Base-by-base conservation (phyloP, 768 basidiomycete genomes). In the Suillus paluster region DNA sequence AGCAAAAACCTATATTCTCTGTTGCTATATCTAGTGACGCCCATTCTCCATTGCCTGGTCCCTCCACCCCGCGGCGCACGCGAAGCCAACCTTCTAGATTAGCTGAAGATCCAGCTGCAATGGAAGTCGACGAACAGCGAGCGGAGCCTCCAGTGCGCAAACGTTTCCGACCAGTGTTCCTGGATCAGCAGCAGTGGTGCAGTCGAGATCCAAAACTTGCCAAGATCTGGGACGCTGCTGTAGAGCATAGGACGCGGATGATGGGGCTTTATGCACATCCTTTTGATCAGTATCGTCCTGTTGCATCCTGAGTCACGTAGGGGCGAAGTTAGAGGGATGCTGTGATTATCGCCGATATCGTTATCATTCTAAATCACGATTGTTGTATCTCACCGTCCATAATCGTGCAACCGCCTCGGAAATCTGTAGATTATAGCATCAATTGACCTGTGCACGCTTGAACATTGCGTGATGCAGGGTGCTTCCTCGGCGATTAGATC, bases 121-220 rank as follows among this genome's bases (percentile, higher is more conserved):
- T 57, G n/a, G 64, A 66, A 23, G 61, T 67, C 30, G 65, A 71
- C 21, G 61, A 71, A 25, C 77, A 73, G 33, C 39, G 69, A 69
- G 53, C 34, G 11, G 57, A 67, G 50, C 67, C 38, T 6, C 38
- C 23, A 21, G 59, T 67, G n/a, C 71, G 71, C 34, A 76, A 78
- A 7, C 80, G 83, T 9, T 84, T 83, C 65, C 75, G 81, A 11
- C 79, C 83, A 9, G 75, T 84, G 15, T 85, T 84, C 70, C 71
- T 78, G 3, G 83, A 83, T 63, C 78, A 80, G n/a, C 67, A 76
- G 55, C 82, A 84, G 50, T 85, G 84, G 84, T 73, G 69, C 27
- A 70, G 71, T 33, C 67, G 69, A 36, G 84, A 84, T 65, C 81
- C 75, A 38, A 76, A 71, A 56, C 67, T 66, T n/a, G 68, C 68